Base-by-base conservation (phyloP, 2,329 filamentous ascomycete species). In the Coniella vitis region DNA sequence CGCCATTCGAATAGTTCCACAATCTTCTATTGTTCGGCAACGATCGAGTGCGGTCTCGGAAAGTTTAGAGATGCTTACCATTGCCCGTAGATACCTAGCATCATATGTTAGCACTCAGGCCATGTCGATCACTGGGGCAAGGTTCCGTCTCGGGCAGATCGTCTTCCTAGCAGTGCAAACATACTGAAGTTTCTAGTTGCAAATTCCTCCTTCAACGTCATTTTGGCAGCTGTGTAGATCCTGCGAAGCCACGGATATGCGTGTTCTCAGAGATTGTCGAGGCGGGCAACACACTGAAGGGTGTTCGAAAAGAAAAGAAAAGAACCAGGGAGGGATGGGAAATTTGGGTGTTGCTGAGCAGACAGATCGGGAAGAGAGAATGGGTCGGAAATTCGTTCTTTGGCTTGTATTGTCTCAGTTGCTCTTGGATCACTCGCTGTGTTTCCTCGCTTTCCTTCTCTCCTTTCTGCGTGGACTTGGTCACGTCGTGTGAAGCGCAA, bases 141-240 rank as follows among this genome's bases (percentile, higher is more conserved):
- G 45, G 13, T 7, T 7, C 22, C 38, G 38, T 17, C 8, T 9
- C 16, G 22, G 12, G 17, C 10, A 29, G 25, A 29, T 5, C 39
- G 40, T 19, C 37, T 37, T 41, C 22, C 19, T 14, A 39, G 16
- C 16, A 40, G 32, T n/a, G n/a, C 20, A 35, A 22, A 71, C 82
- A 61, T 74, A 86, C 83, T 87, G 70, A 87, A 87, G 70, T 87
- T 87, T 62, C 83, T 75, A 53, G 82, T 84, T 64, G 76, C 76
- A 64, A 87, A 84, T 68, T 86, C 83, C 63, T 86, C 83, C 68
- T 78, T 78, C 70, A 86, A 74, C 65, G 81, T 78, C 82, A 86
- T 86, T 55, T 70, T 82, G 74, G 59, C n/a, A n/a, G n/a, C 63
- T 61, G 56, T 59, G 51, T 49, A 44, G 54, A 46, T 42, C 39